Conservation (phyloP, 306 rosid genomes). For the Abrus pulchellus region DNA sequence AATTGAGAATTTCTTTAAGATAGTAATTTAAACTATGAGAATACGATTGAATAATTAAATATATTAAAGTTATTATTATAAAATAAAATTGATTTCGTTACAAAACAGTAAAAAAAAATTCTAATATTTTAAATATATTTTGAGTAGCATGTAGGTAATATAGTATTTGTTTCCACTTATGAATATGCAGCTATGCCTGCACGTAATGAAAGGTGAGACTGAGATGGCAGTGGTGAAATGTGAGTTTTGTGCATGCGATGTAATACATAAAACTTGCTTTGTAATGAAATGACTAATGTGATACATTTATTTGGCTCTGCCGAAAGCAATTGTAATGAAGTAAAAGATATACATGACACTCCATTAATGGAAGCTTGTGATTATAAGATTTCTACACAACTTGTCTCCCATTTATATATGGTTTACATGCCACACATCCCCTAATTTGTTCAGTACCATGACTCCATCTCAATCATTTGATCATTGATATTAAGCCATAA, state of each 20-base stretch:
- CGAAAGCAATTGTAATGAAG: neutral
- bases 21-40: too few species aligned
- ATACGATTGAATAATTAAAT: too few species aligned
- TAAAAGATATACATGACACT: neutral
- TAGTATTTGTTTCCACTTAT: too few species aligned
- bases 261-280: neutral
- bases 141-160: too few species aligned
- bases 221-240: neutral
- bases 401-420: slow-evolving; percentile 26
- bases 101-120: too few species aligned
- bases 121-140: too few species aligned
- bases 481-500: slow-evolving; percentile 59
- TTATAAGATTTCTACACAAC: slow-evolving; percentile 26
- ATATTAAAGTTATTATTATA: too few species aligned
- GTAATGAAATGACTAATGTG: neutral
- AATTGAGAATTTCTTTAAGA: too few species aligned
- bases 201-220: too few species aligned
- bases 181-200: too few species aligned
- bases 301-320: neutral
- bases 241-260: neutral
- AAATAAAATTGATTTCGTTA: too few species aligned
- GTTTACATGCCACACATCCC: slow-evolving; percentile 36
- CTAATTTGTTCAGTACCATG: neutral
- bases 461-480: slow-evolving; percentile 38
- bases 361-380: slow-evolving; percentile 21